These are phyloP conservation scores for Colletotrichum liriopes DNA, from an alignment of 2,329 filamentous ascomycete genomes.

Conservation along the genomic window DNA sequence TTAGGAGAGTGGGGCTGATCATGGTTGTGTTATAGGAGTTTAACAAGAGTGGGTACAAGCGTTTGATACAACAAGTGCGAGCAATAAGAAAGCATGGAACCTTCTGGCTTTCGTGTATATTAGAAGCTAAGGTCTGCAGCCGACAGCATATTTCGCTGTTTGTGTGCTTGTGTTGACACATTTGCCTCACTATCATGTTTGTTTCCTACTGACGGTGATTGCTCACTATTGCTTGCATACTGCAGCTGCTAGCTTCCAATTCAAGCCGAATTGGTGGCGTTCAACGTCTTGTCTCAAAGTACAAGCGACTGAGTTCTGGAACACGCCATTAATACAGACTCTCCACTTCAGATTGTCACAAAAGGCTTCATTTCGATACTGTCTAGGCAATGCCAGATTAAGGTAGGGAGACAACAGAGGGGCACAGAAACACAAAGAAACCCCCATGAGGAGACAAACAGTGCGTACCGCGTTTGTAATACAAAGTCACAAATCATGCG, in stretches of 20 bases:
- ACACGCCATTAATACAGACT: too few relatives aligned
- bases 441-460: background rate
- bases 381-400: background rate
- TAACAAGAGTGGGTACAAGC: background rate
- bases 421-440: background rate
- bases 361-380: background rate
- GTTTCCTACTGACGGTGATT: background rate
- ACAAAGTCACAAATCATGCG: background rate
- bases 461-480: background rate
- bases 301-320: background rate
- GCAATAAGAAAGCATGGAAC: background rate
- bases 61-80: background rate
- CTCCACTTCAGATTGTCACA: background rate
- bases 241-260: background rate
- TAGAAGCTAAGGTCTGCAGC: background rate
- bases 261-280: background rate
- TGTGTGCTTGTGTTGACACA: background rate
- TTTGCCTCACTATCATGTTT: background rate
- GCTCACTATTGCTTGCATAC: background rate
- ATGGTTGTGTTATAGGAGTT: background rate
- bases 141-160: background rate
- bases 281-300: background rate
- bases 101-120: background rate
- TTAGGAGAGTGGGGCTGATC: background rate
- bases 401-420: background rate